Conservation (phyloP, 164 flowering plant species). For the Kingdonia uniflora region DNA sequence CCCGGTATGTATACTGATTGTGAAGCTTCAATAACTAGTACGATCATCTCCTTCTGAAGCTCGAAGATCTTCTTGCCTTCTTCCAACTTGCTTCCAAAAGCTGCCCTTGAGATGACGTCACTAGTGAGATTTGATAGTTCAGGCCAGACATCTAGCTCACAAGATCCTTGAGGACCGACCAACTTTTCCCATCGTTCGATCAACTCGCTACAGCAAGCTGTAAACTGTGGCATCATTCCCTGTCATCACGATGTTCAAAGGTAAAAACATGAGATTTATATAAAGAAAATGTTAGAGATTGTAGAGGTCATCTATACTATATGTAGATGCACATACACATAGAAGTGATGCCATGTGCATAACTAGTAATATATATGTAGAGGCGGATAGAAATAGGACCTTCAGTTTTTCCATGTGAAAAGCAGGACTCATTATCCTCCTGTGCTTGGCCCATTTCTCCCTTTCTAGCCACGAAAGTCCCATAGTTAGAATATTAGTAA, state of each 20-base stretch:
- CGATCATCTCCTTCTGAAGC: slow-evolving; percentile 29
- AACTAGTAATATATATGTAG: no score
- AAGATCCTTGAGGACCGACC: slow-evolving; percentile 12
- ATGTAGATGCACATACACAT: no score
- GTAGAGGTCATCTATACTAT: no score
- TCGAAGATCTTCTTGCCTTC: slow-evolving; percentile 42
- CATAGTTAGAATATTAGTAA: slow-evolving; percentile 12
- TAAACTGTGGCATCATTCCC: slow-evolving; percentile 35
- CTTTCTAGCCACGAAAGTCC: slow-evolving; percentile 30
- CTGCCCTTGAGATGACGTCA: slow-evolving; percentile 38
- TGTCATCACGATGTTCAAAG: no score
- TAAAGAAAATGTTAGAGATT: no score
- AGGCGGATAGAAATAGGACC: no score
- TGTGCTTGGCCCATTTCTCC: slow-evolving; percentile 35
- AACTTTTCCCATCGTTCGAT: slow-evolving; percentile 28
- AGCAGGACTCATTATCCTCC: slow-evolving; percentile 31
- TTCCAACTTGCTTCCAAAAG: slow-evolving; percentile 44
- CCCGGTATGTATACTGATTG: slow-evolving; percentile 33
- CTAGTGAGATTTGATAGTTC: slow-evolving; percentile 28
- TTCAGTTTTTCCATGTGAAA: slow-evolving; percentile 39
- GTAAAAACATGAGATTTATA: no score
- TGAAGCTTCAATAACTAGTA: slow-evolving; percentile 20
- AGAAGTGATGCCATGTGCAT: no score
- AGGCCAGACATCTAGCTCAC: slow-evolving; percentile 40
- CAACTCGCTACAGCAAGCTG: slow-evolving; percentile 21